Conservation (phyloP, 2,329 filamentous ascomycete genomes). For the Penicillium psychrosexuale region DNA sequence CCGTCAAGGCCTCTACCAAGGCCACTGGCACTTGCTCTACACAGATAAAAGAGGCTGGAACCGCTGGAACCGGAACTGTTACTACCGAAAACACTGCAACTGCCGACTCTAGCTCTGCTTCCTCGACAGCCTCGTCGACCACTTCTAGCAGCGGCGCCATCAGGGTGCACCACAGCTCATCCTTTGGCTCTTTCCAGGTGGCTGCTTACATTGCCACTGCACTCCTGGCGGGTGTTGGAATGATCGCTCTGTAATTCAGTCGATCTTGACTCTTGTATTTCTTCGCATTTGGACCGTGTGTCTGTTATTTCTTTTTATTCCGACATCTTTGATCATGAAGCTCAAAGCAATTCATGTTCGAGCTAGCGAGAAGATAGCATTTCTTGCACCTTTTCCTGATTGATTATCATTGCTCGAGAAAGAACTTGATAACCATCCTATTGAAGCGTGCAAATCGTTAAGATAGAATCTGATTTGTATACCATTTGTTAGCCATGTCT, state of each 20-base stretch:
- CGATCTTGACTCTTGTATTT: not conserved
- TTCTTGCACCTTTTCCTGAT: not conserved
- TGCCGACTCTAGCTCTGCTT: conserved; percentile 5
- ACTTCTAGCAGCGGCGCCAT: conserved; percentile 26
- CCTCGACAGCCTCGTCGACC: conserved; percentile 15
- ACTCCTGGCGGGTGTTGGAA: conserved; percentile 37
- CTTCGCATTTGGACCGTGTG: not conserved
- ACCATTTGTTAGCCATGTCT: not conserved
- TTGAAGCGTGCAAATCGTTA: not conserved
- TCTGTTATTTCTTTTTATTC: not conserved
- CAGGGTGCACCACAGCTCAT: conserved; percentile 24
- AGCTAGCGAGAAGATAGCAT: not conserved
- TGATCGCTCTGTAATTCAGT: conserved; percentile 38
- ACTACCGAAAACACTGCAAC: conserved; percentile 35
- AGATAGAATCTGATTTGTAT: not conserved
- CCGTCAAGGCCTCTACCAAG: conserved; percentile 33
- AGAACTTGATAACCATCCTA: not conserved
- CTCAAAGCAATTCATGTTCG: not conserved
- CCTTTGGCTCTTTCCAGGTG: conserved; percentile 35
- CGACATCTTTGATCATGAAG: not conserved
- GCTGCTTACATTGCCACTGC: conserved; percentile 35
- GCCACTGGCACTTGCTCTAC: conserved; percentile 38
- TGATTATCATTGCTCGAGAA: not conserved
- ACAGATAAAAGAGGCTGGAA: conserved; percentile 42
- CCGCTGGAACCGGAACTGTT: conserved; percentile 40